phyloP scores from a whole-genome alignment of 441 rosid genomes.

The Jatropha multifida region DNA sequence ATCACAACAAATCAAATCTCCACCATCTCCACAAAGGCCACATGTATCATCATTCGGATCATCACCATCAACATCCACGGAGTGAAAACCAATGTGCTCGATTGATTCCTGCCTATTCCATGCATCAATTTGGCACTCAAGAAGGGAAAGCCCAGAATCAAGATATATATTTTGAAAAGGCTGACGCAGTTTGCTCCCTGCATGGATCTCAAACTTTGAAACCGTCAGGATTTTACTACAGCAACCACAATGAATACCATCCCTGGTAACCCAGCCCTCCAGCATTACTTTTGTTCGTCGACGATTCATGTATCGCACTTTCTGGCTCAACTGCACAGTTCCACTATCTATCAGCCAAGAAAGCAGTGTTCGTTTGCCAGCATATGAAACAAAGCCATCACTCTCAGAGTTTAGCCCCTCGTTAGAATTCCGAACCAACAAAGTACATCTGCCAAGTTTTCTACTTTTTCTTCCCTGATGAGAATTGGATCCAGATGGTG shows the following conservation, averaged over 20 bases:
- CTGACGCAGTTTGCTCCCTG: constrained; percentile 87
- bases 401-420: constrained; percentile 55
- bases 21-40: constrained; percentile 98
- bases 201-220: constrained; percentile 94
- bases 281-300: constrained; percentile 68
- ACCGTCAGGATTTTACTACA: constrained; percentile 88
- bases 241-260: constrained; percentile 95
- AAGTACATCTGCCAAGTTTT: constrained; percentile 82
- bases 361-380: constrained; percentile 82
- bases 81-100: constrained; percentile 50
- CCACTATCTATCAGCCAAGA: constrained; percentile 92
- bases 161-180: constrained; percentile 88
- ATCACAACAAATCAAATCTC: constrained; percentile 96
- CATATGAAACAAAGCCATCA: constrained; percentile 78
- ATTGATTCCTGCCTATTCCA: constrained; percentile 75
- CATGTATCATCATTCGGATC: constrained; percentile 98
- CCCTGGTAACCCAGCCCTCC: constrained; percentile 94
- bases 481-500: constrained; percentile 42
- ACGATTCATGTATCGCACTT: constrained; percentile 88
- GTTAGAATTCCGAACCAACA: constrained; percentile 75
- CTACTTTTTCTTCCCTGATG: constrained; percentile 74
- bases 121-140: constrained; percentile 87
- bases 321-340: constrained; percentile 77
- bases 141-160: constrained; percentile 85
- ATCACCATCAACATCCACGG: constrained; percentile 65